Percentiles rank a stretch among this genome's conserved stretches.
These are phyloP conservation scores for Hygrocybe coccinea DNA, from an alignment of 768 basidiomycete genomes.

Conservation along the genomic window DNA sequence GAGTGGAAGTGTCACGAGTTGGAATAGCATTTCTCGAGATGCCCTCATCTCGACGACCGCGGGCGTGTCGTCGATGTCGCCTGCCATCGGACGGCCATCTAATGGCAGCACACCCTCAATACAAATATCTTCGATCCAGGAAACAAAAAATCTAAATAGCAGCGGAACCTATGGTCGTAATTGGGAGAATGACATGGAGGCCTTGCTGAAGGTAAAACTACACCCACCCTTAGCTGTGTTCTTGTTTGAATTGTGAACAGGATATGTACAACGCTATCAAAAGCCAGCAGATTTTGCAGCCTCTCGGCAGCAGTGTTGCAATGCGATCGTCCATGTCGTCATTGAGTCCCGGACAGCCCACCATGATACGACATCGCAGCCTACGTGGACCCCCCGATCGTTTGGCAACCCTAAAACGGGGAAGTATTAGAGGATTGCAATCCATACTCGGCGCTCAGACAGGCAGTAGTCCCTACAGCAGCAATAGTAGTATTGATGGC, in stretches of 20 bases:
- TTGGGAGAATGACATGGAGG: constrained; percentile 88
- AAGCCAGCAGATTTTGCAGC: constrained; percentile 84
- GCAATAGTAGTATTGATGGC: constrained; percentile 78
- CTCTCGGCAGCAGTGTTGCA: constrained; percentile 48
- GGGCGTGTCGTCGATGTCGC: constrained; percentile 26
- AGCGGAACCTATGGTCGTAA: constrained; percentile 49
- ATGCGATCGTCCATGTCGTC: constrained; percentile 52
- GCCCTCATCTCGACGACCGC: constrained; percentile 39
- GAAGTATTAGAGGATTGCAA: constrained; percentile 85
- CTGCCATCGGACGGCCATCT: constrained; percentile 31
- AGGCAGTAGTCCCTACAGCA: constrained; percentile 79
- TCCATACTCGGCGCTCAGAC: constrained; percentile 64
- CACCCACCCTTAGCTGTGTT: background rate
- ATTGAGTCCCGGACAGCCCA: constrained; percentile 46
- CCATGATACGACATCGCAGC: constrained; percentile 63
- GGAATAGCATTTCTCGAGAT: constrained; percentile 73
- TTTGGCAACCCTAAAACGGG: constrained; percentile 75
- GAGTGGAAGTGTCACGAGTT: constrained; percentile 80
- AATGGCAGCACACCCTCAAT: constrained; percentile 67
- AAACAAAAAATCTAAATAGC: constrained; percentile 26
- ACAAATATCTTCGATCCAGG: constrained; percentile 43
- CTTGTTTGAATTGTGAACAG: constrained; percentile 32
- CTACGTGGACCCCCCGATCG: constrained; percentile 68
- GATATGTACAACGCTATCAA: constrained; percentile 95
- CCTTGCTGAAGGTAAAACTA: constrained; percentile 64